Evolutionary conservation across 345 rosid species (phyloP), one percentile per base, ranked within the genome.

Genomic region (Acer yangbiense): DNA sequence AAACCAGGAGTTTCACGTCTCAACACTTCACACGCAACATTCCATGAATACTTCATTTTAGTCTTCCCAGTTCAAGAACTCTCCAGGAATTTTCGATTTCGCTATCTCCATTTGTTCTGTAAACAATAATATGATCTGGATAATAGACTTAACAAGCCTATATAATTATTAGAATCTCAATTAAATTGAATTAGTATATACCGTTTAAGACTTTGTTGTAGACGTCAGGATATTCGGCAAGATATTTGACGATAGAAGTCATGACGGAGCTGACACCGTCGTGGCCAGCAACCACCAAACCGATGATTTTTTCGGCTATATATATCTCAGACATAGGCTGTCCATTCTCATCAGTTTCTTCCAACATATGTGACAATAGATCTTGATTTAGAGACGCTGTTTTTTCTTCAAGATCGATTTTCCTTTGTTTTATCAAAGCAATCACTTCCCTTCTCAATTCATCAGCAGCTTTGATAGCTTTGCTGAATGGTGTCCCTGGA

Each of bases 291-390:
- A 82, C 61, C 1, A 78, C 48, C 54, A 78, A 54, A 2, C 79
- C 82, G 2, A 78, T 69, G 61, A 78, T 75, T 74, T 75, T 78
- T 50, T 75, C 76, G 9, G 77, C 82, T 1, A 75, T 60, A 16
- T 78, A 77, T 65, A 75, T 1, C 4, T 82, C 85, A 25, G 16
- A 65, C 85, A 78, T 75, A 68, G 10, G 50, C 65, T 70, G 11
- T 12, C 83, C 83, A 18, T 68, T 48, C 14, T 77, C 76, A 29
- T 80, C 81, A 11, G 32, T 52, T 64, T 76, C 67, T 27, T 58
- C 52, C 29, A 83, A 61, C 81, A 83, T 80, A 20, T 65, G 83
- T 27, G 79, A 57, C 74, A 80, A 67, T 43, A 83, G 77, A 69
- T 77, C 83, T 25, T 69, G 83, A 43, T 29, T 65, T 0, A 72